Base-by-base conservation (phyloP, 208 protist genomes). In the Trypanosoma vivax region DNA sequence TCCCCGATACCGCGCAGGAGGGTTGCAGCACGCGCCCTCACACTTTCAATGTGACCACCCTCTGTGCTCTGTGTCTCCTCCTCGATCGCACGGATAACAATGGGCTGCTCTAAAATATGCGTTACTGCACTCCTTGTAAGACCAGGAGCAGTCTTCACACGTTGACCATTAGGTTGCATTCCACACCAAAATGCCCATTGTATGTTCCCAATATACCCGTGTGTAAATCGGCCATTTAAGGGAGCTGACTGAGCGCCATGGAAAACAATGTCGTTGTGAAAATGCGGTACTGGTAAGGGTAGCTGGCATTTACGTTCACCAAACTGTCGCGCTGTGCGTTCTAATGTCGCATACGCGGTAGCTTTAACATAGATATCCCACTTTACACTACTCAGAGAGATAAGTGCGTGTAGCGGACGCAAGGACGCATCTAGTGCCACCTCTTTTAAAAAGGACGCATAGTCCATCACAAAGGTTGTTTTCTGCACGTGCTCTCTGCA, bases 1-100 rank as follows among this genome's bases (percentile, higher is more conserved):
- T 93, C 88, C 14, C 88, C 88, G 50, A 89, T 76, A 16, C 68
- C 56, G 3, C 73, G 56, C 9, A 95, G 69, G 58, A 95, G 83
- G n/a, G 34, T 19, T 23, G 60, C 57, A 0, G 88, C 76, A 5
- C 73, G 79, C 33, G 52, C 53, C 57, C 60, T 60, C 19, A 93
- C 73, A 39, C 68, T 69, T 16, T 64, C 70, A 16, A 50, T 59
- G 0, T 59, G 42, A 16, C 55, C 50, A 10, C 70, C 70, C 24
- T 88, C 71, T 29, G 65, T 65, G n/a, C n/a, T n/a, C 14, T 69
- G 53, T 38, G 79, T 74, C 27, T 67, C 37, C 27, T 62, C 62
- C 9, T 54, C 72, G 21, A 88, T 73, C 27, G 70, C 28, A n/a
- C 46, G 41, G 43, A 76, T 61, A 6, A 95, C 52, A 50, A 68